Evolutionary conservation across 208 protist genomes (phyloP).

Genomic region (Crithidia bombi): DNA sequence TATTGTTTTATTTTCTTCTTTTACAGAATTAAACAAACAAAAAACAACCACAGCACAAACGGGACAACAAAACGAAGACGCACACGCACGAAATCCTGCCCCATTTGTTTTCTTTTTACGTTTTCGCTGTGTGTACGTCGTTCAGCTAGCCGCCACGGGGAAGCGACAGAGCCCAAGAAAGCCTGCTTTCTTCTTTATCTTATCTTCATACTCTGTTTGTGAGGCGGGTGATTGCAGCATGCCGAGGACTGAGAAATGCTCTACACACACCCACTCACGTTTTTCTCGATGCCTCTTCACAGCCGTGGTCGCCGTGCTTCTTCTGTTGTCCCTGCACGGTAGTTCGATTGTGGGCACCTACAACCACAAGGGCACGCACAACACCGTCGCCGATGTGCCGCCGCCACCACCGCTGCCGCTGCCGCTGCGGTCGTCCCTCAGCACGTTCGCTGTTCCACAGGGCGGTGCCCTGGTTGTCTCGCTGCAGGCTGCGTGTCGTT

Average conservation of each 20-base stretch:
- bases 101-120: too few relatives aligned
- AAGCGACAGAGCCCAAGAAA: neutral
- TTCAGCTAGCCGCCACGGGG: too few relatives aligned
- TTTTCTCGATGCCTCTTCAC: conserved; percentile 14
- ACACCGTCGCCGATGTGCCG: neutral
- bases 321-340: conserved; percentile 26
- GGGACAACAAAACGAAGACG: too few relatives aligned
- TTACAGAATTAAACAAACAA: too few relatives aligned
- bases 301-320: conserved; percentile 12
- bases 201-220: conserved; percentile 15
- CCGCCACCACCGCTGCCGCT: neutral
- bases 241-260: neutral
- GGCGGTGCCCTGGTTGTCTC: conserved; percentile 11
- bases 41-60: too few relatives aligned
- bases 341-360: conserved; percentile 25
- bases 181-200: conserved; percentile 10
- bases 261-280: conserved; percentile 7
- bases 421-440: conserved; percentile 1
- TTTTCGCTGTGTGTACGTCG: too few relatives aligned
- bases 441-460: conserved; percentile 8
- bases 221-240: conserved; percentile 21
- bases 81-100: too few relatives aligned
- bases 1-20: neutral
- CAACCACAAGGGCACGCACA: neutral
- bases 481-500: conserved; percentile 33